Evolutionary conservation across 2,329 filamentous ascomycete species (phyloP).

Genomic region (Didymella pomorum): DNA sequence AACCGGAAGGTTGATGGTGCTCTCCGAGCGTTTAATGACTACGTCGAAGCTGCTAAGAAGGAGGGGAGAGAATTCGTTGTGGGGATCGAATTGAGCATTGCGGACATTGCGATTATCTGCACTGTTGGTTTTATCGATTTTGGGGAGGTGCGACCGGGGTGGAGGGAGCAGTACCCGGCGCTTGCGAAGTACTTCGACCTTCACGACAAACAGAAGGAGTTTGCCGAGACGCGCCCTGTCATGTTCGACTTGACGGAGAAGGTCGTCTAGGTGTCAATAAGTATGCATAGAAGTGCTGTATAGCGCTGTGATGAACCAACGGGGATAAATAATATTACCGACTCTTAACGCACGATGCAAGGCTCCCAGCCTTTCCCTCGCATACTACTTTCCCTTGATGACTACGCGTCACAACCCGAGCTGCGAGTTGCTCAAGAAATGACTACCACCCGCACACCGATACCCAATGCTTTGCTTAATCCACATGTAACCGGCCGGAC

Average conservation of each 20-base stretch:
- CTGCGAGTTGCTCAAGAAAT: too few relatives aligned
- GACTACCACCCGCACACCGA: too few relatives aligned
- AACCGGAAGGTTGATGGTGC: conserved; percentile 26
- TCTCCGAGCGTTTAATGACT: conserved; percentile 22
- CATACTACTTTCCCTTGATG: too few relatives aligned
- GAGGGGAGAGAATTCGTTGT: conserved; percentile 24
- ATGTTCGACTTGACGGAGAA: conserved; percentile 29
- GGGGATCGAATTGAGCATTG: conserved; percentile 24
- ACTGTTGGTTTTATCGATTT: conserved; percentile 24
- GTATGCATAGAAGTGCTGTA: too few relatives aligned
- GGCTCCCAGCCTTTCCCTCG: too few relatives aligned
- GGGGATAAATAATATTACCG: too few relatives aligned
- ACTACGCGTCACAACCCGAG: too few relatives aligned
- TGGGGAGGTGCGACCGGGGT: conserved; percentile 13
- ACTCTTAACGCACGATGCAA: too few relatives aligned
- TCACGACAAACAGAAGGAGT: conserved; percentile 25
- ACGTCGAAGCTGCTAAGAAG: conserved; percentile 12
- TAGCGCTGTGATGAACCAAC: too few relatives aligned
- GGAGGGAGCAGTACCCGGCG: conserved; percentile 20
- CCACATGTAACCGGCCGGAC: background rate
- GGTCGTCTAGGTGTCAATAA: conserved; percentile 24
- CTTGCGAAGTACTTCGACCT: conserved; percentile 23
- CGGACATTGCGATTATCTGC: conserved; percentile 29
- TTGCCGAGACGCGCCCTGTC: conserved; percentile 28
- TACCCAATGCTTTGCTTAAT: background rate